Evolutionary conservation across 495 filamentous ascomycete species (phyloP), one percentile per base, ranked within the genome.

Genomic region (Pyronema omphalodes): DNA sequence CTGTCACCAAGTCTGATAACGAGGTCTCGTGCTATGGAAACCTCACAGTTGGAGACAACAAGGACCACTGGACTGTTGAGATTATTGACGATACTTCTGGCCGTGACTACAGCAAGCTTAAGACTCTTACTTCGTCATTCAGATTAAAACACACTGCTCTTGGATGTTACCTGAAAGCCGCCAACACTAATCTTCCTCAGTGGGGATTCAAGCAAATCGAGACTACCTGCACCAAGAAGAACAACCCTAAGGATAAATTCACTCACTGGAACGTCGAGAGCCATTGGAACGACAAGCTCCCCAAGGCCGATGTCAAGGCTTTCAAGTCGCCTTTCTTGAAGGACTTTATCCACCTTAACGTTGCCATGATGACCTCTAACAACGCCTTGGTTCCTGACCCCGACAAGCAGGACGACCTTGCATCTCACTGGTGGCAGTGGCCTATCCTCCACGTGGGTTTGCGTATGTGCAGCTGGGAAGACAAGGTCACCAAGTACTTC

Each of bases 121-220:
- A 91, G 55, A 98, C 91, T 14, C 74, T 98, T 58, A 98, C 93
- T 12, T 89, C 93, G 5, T 80, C 84, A 7, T 96, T 98, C 75
- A 79, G 91, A 49, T 73, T 98, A 37, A 88, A 76, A 68, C 87
- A 96, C 62, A 76, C 79, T 37, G 73, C 76, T 44, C 72, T 96
- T 53, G 86, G 86, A 52, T 98, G 91, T 68, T 98, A 96, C 66
- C 75, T 98, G 19, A 80, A 93, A 53, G 91, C 91, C 53, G 93
- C 89, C 58, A 98, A 94, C 61, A 82, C 88, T 62, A 96, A 96
- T 67, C 75, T 98, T 52, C 91, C 91, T 18, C 91, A 96, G 64
- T 98, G 91, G 91, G 91, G 91, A 55, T 98, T 98, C 77, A 98
- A 98, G 72, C 91, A 98, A 68, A 96, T 96, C 60, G 91, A 98